These are phyloP conservation scores for Delphinella strobiligena DNA, from an alignment of 2,329 filamentous ascomycete genomes.

Conservation along the genomic window DNA sequence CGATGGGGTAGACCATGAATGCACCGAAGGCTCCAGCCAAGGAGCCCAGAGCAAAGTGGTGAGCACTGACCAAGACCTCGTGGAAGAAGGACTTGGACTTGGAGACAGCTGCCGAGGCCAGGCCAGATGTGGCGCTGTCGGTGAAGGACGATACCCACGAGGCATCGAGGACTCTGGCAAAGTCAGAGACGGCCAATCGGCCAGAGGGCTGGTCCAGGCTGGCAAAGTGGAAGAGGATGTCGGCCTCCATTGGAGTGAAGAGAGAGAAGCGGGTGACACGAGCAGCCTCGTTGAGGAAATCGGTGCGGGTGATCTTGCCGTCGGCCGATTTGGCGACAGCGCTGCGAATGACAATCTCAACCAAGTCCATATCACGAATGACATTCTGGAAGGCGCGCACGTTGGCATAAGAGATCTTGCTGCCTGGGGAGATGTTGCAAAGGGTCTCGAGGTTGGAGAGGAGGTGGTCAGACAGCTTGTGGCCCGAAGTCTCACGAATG, in stretches of 20 bases:
- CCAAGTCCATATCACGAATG: constrained; percentile 93
- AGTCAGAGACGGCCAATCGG: constrained; percentile 68
- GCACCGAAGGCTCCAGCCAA: constrained; percentile 92
- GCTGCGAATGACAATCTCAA: constrained; percentile 83
- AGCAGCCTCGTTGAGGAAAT: constrained; percentile 90
- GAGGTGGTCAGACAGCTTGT: constrained; percentile 96
- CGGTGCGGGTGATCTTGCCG: constrained; percentile 84
- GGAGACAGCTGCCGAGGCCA: constrained; percentile 42
- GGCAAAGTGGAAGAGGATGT: constrained; percentile 97
- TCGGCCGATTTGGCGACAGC: constrained; percentile 74
- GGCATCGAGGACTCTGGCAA: constrained; percentile 87
- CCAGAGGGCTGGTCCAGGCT: constrained; percentile 83
- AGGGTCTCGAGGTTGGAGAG: constrained; percentile 82
- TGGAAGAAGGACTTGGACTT: constrained; percentile 47
- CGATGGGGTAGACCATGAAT: constrained; percentile 99
- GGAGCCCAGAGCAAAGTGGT: constrained; percentile 84
- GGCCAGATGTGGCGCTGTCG: constrained; percentile 32
- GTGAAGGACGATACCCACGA: constrained; percentile 56
- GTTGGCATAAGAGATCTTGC: constrained; percentile 94
- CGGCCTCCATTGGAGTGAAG: constrained; percentile 97
- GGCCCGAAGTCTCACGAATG: constrained; percentile 79
- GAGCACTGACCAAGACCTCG: constrained; percentile 60
- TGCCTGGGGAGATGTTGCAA: constrained; percentile 85
- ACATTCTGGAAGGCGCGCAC: constrained; percentile 97
- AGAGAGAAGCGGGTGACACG: constrained; percentile 85